phyloP scores from a whole-genome alignment of 306 rosid genomes.

The Gynostemma pentaphyllum region DNA sequence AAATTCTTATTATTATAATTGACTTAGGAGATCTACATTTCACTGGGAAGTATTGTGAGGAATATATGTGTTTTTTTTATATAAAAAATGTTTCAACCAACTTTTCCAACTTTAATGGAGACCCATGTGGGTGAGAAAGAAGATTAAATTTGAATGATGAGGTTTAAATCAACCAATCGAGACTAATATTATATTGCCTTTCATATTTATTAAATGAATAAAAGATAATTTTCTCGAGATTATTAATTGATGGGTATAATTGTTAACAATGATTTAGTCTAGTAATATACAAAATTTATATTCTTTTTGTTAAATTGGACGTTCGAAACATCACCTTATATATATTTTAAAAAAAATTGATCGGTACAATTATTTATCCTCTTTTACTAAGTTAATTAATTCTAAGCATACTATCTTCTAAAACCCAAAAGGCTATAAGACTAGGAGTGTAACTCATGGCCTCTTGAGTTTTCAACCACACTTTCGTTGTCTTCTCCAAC shows the following conservation, averaged over 20 bases:
- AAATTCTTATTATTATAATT: background rate
- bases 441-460: background rate
- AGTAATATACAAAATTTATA: no score
- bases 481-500: background rate
- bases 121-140: conserved; percentile 4
- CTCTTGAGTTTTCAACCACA: background rate
- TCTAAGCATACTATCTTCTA: background rate
- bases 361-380: background rate
- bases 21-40: background rate
- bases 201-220: background rate
- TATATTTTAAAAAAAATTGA: no score
- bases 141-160: background rate
- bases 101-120: background rate
- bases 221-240: background rate
- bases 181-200: background rate
- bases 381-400: background rate
- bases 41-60: no score
- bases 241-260: background rate
- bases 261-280: no score
- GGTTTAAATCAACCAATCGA: background rate
- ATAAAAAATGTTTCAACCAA: background rate
- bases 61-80: no score
- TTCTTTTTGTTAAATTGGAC: no score
- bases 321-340: no score
- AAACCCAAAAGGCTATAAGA: background rate